Percentiles rank a stretch among this genome's conserved stretches.
These are phyloP conservation scores for Populus davidiana DNA, from an alignment of 345 rosid species.

Conservation along the genomic window DNA sequence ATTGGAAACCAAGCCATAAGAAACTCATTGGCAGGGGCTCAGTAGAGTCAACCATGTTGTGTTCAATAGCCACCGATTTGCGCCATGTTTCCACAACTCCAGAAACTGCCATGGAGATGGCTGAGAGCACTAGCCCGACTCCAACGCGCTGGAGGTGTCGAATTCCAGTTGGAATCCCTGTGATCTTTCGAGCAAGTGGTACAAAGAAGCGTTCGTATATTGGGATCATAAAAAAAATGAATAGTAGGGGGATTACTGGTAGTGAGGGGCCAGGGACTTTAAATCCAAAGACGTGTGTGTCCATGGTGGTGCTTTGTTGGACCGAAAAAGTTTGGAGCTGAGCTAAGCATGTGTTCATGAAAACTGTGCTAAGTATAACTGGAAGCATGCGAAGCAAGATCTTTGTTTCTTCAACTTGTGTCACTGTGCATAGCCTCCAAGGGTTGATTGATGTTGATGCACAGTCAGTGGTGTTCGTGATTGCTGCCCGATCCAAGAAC, in stretches of 20 bases:
- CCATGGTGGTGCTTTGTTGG: slow-evolving; percentile 62
- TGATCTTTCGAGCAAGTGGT: slow-evolving; percentile 47
- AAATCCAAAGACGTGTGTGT: slow-evolving; percentile 41
- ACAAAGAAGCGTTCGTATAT: slow-evolving; percentile 51
- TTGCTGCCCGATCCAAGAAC: slow-evolving; percentile 56
- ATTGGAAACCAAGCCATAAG: slow-evolving; percentile 62
- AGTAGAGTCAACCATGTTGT: slow-evolving; percentile 47
- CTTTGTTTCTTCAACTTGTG: slow-evolving; percentile 65
- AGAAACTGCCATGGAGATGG: slow-evolving; percentile 54
- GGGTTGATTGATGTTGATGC: slow-evolving; percentile 24
- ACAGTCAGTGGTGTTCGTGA: slow-evolving; percentile 4
- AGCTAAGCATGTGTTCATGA: slow-evolving; percentile 69
- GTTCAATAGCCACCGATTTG: slow-evolving; percentile 42
- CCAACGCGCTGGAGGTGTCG: slow-evolving; percentile 54
- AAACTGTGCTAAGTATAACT: slow-evolving; percentile 50
- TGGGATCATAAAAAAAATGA: slow-evolving; percentile 47
- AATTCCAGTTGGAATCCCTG: slow-evolving; percentile 56
- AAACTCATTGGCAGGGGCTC: slow-evolving; percentile 50
- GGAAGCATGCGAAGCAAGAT: slow-evolving; percentile 59
- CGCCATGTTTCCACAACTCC: slow-evolving; percentile 50
- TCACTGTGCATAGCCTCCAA: slow-evolving; percentile 55
- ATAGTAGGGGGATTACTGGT: slow-evolving; percentile 51
- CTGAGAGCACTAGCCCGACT: slow-evolving; percentile 48
- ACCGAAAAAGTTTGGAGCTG: slow-evolving; percentile 60
- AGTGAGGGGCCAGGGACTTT: slow-evolving; percentile 51